Evolutionary conservation across 179 eudicot genomes (phyloP).

Genomic region (Heliamphora pulchella): DNA sequence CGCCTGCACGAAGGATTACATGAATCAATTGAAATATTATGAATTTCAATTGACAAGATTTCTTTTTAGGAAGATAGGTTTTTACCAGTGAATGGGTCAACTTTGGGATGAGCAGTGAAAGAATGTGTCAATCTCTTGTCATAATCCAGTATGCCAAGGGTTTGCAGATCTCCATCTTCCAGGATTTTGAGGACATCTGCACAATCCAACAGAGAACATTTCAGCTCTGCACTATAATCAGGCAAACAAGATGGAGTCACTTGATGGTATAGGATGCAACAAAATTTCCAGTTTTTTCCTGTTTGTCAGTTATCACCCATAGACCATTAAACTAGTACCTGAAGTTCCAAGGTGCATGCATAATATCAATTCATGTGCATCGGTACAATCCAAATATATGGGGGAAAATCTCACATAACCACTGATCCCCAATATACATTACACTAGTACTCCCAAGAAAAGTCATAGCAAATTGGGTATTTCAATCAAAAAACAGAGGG

Average conservation of each 20-base stretch:
- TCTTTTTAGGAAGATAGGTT: constrained; percentile 1
- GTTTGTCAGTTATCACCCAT: background rate
- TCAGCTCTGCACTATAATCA: background rate
- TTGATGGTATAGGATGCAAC: background rate
- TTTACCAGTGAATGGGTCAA: constrained; percentile 84
- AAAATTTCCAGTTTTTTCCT: background rate
- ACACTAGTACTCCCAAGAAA: background rate
- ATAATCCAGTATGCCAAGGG: constrained; percentile 87
- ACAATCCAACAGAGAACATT: constrained; percentile 15
- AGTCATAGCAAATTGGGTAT: background rate
- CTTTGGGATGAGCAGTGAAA: constrained; percentile 95
- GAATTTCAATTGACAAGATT: background rate
- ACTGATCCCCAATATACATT: background rate
- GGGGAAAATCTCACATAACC: background rate
- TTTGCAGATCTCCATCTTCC: constrained; percentile 96
- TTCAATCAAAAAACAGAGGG: background rate
- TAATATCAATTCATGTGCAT: background rate
- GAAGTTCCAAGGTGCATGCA: background rate
- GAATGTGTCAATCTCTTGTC: constrained; percentile 80
- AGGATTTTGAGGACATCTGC: constrained; percentile 72
- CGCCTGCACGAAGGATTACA: constrained; percentile 47
- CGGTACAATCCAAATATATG: background rate
- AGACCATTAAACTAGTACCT: background rate
- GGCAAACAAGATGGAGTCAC: background rate
- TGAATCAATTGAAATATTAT: constrained; percentile 2